A percentile compares a stretch with the other conserved stretches of the same genome.
Conservation (phyloP, 2,329 filamentous ascomycete genomes). For the Leptographium flavum region DNA sequence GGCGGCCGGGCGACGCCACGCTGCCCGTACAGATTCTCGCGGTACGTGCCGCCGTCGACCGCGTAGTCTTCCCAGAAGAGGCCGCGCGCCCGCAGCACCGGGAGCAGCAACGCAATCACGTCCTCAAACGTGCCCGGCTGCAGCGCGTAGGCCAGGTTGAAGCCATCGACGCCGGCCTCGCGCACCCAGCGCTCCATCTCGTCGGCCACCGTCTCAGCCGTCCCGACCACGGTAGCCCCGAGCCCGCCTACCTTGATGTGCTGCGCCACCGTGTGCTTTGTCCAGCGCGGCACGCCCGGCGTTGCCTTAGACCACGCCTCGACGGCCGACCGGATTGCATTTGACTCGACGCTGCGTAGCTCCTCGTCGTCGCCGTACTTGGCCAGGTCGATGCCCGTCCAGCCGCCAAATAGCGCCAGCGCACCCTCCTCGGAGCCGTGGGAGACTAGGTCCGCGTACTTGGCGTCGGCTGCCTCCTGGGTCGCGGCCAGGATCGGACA, state of each 20-base stretch:
- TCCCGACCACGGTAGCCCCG: conserved; percentile 38
- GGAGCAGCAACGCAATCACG: too few relatives aligned
- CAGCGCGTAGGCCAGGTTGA: conserved; percentile 43
- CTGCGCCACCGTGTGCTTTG: conserved; percentile 53
- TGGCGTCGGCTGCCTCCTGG: conserved; percentile 12
- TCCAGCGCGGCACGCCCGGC: conserved; percentile 42
- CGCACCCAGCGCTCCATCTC: conserved; percentile 51
- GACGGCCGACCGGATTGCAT: conserved; percentile 20
- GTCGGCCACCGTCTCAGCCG: conserved; percentile 51
- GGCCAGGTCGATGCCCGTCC: conserved; percentile 44
- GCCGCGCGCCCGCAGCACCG: too few relatives aligned
- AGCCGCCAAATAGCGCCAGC: conserved; percentile 57
- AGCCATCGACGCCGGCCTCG: conserved; percentile 60
- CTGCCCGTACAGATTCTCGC: conserved; percentile 18
- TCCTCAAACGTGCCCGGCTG: conserved; percentile 38
- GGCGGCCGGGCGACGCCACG: conserved; percentile 20
- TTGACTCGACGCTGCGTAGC: conserved; percentile 23
- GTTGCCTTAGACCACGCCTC: conserved; percentile 7
- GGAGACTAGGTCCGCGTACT: conserved; percentile 41
- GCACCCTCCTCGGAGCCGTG: conserved; percentile 51
- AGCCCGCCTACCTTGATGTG: conserved; percentile 17
- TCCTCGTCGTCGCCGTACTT: conserved; percentile 25
- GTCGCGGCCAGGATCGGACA: conserved; percentile 12
- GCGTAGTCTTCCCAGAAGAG: conserved; percentile 31
- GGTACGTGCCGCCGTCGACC: not conserved